phyloP scores from a whole-genome alignment of 2,329 filamentous ascomycete genomes.

The Cladophialophora yegresii region DNA sequence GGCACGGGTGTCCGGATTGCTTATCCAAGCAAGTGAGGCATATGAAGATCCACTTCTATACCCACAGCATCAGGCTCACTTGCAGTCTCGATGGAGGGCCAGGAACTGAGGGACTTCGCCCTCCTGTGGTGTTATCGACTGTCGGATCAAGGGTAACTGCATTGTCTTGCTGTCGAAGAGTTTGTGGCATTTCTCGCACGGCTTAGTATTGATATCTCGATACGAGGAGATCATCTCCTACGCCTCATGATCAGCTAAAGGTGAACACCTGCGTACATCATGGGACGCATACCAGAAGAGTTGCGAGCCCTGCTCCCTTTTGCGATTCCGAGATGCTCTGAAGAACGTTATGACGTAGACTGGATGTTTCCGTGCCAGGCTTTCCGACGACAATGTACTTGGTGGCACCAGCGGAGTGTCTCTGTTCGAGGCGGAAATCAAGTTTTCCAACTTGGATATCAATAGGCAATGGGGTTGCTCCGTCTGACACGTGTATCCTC shows the following conservation, averaged over 20 bases:
- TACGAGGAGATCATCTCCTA: conserved; percentile 50
- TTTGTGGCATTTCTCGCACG: conserved; percentile 45
- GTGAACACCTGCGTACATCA: conserved; percentile 13
- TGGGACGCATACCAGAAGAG: conserved; percentile 41
- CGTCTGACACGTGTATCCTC: conserved; percentile 22
- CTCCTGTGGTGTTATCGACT: conserved; percentile 31
- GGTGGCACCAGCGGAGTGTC: conserved; percentile 21
- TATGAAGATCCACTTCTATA: not conserved
- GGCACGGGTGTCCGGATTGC: not conserved
- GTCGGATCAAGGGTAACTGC: conserved; percentile 46
- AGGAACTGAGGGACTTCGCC: conserved; percentile 26
- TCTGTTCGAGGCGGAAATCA: conserved; percentile 40
- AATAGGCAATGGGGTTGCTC: conserved; percentile 24
- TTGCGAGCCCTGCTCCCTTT: conserved; percentile 43
- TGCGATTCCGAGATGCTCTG: conserved; percentile 40
- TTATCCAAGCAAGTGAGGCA: not conserved
- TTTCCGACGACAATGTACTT: conserved; percentile 44
- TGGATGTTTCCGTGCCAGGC: conserved; percentile 38
- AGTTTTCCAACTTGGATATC: conserved; percentile 39
- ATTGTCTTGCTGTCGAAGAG: conserved; percentile 44
- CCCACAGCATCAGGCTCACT: not conserved
- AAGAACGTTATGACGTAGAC: conserved; percentile 40
- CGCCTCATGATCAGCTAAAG: conserved; percentile 4
- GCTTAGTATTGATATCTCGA: conserved; percentile 44
- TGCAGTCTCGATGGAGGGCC: conserved; percentile 27